A percentile compares a stretch with the other conserved stretches of the same genome.
These are phyloP conservation scores for Hibiscus trionum DNA, from an alignment of 345 rosid species.

Conservation along the genomic window DNA sequence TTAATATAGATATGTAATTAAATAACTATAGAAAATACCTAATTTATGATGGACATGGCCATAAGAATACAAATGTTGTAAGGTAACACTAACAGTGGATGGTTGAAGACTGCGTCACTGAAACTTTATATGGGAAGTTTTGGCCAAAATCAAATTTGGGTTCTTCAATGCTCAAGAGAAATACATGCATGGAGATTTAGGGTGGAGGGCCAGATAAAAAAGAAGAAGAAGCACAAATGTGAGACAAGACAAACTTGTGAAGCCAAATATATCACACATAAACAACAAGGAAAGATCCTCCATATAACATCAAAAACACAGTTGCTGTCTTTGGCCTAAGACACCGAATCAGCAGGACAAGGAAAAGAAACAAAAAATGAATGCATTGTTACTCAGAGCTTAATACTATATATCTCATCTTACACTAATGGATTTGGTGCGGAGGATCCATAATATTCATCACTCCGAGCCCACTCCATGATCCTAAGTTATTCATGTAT, in stretches of 20 bases:
- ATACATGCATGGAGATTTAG: no score
- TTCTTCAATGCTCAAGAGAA: not conserved
- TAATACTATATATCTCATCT: not conserved
- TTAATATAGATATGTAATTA: no score
- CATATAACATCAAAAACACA: not conserved
- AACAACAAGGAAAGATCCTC: not conserved
- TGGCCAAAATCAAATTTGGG: not conserved
- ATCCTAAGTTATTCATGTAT: conserved; percentile 35
- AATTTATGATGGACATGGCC: no score
- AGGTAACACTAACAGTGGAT: no score
- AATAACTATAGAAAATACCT: no score
- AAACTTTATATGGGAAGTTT: not conserved
- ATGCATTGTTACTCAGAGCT: not conserved
- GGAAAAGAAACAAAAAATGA: not conserved
- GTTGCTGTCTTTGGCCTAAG: not conserved
- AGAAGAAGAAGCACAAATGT: no score
- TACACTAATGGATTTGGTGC: conserved; percentile 37
- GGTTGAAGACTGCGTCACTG: no score
- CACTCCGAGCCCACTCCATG: conserved; percentile 41
- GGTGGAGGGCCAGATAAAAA: no score
- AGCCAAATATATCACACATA: not conserved
- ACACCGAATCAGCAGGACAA: not conserved
- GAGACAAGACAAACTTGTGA: no score
- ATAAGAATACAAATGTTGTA: no score
- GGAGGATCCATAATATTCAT: conserved; percentile 42